These are phyloP conservation scores for Leccinum fibrillosum DNA, from an alignment of 768 basidiomycete genomes.

Conservation along the genomic window DNA sequence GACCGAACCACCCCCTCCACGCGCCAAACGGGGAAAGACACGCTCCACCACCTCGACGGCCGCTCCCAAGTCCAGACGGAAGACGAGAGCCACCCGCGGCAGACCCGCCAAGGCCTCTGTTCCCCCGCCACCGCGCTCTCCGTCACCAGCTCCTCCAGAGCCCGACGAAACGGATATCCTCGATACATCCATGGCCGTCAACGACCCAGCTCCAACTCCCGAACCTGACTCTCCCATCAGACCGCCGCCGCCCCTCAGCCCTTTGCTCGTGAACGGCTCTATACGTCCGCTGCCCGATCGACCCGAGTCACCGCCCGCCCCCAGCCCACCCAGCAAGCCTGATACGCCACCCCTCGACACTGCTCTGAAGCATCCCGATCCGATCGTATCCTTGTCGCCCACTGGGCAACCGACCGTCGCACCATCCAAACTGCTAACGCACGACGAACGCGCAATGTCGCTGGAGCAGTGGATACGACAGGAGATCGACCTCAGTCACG, in stretches of 20 bases:
- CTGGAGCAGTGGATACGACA: slow-evolving; percentile 81
- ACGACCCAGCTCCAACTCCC: not conserved
- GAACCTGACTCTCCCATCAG: not conserved
- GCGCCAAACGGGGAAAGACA: slow-evolving; percentile 17
- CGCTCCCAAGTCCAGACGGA: slow-evolving; percentile 24
- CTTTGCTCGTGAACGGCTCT: not conserved
- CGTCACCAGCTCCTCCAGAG: slow-evolving; percentile 6
- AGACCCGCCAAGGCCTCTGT: slow-evolving; percentile 19
- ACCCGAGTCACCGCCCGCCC: not conserved
- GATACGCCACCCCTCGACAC: not conserved
- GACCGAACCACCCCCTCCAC: slow-evolving; percentile 11
- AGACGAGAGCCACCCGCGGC: slow-evolving; percentile 18
- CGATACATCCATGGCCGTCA: not conserved
- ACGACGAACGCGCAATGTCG: slow-evolving; percentile 69
- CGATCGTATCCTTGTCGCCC: slow-evolving; percentile 14
- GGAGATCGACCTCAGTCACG: slow-evolving; percentile 68
- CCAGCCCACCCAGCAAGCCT: not conserved
- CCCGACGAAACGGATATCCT: not conserved
- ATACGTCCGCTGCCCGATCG: not conserved
- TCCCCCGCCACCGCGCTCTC: slow-evolving; percentile 12
- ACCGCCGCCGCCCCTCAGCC: not conserved
- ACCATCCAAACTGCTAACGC: slow-evolving; percentile 20
- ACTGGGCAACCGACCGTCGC: slow-evolving; percentile 10
- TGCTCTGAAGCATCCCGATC: slow-evolving; percentile 1
- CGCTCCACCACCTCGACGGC: slow-evolving; percentile 22